A percentile compares a stretch with the other conserved stretches of the same genome.
Evolutionary conservation across 805 yeast genomes (phyloP).

Genomic region (Kluyveromyces dobzhanskii): DNA sequence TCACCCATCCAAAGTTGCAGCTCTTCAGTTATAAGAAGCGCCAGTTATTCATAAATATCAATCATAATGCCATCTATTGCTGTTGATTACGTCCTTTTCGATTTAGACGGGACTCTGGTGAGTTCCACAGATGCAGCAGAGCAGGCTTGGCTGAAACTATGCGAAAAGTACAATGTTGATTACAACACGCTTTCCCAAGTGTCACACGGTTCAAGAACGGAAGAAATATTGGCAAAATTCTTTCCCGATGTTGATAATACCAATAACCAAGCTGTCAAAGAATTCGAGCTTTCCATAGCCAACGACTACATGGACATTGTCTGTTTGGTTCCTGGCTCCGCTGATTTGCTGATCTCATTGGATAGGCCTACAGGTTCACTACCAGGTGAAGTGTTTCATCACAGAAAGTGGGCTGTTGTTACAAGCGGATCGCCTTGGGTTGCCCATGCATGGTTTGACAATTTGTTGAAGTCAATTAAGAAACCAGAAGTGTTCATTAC

Average conservation of each 20-base stretch:
- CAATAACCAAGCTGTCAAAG: constrained; percentile 40
- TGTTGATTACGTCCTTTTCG: constrained; percentile 41
- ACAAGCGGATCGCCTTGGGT: constrained; percentile 68
- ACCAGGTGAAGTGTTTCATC: constrained; percentile 9
- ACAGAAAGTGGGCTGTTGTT: constrained; percentile 69
- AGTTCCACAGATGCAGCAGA: constrained; percentile 70
- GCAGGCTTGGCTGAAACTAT: constrained; percentile 60
- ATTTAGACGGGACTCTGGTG: constrained; percentile 76
- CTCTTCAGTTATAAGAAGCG: too few relatives aligned
- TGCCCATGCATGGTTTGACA: constrained; percentile 64
- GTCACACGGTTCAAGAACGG: constrained; percentile 70
- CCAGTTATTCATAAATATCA: too few relatives aligned
- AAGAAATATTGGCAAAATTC: constrained; percentile 57
- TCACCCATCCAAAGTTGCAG: too few relatives aligned
- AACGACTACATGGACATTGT: constrained; percentile 59
- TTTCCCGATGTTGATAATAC: constrained; percentile 60
- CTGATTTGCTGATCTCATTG: constrained; percentile 44
- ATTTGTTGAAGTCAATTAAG: constrained; percentile 41
- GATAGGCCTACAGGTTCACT: constrained; percentile 26
- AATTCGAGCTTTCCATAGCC: constrained; percentile 56
- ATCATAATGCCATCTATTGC: constrained; percentile 7
- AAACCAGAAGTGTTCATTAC: constrained; percentile 71
- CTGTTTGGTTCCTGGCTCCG: constrained; percentile 61
- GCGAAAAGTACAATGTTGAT: constrained; percentile 48
- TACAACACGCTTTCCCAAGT: constrained; percentile 55